Base-by-base conservation (phyloP, 106 monocot species). In the Platanthera guangdongensis region DNA sequence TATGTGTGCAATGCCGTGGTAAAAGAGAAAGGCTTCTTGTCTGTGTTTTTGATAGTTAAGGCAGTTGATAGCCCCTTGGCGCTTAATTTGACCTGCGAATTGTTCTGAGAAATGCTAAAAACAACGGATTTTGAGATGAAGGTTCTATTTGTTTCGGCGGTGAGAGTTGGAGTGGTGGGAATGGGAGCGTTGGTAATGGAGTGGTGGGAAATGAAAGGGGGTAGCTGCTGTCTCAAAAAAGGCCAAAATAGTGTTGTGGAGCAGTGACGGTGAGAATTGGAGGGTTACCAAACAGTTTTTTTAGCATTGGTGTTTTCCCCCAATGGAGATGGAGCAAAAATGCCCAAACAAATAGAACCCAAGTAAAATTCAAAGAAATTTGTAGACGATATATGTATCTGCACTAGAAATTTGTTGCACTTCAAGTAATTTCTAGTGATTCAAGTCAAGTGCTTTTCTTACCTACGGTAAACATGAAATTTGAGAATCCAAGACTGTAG, bases 1-100 rank as follows among this genome's bases (percentile, higher is more conserved):
- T 99, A 99, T 53, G 90, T 99, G 81, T 99, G 99, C 71, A 99
- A 78, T 14, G 99, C 94, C 22, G 80, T 86, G 84, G 71, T 90
- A 51, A 99, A 99, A 68, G 88, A 89, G 64, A 99, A 88, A 32
- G 91, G 82, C 64, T 94, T 94, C 59, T 82, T 88, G 79, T 99
- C 99, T 18, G 88, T 90, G 71, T 99, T 99, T 51, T 74, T 87
- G 50, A 99, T 79, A 12, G 85, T 86, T 11, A 99, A 59, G 16
- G 80, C 47, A 12, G 89, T 99, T 14, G 83, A 88, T 39, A 99
- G 80, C 63, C 76, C 84, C 22, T 85, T 94, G 5, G 87, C 74
- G 16, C 80, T 74, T 57, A 99, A 67, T 32, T 57, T 79, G 46
- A 99, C 88, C 97, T 99, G 57, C 50, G 64, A 74, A 75, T 6